A percentile compares a stretch with the other conserved stretches of the same genome.
phyloP scores from a whole-genome alignment of 305 asterid species.

The Plantago lanceolata region DNA sequence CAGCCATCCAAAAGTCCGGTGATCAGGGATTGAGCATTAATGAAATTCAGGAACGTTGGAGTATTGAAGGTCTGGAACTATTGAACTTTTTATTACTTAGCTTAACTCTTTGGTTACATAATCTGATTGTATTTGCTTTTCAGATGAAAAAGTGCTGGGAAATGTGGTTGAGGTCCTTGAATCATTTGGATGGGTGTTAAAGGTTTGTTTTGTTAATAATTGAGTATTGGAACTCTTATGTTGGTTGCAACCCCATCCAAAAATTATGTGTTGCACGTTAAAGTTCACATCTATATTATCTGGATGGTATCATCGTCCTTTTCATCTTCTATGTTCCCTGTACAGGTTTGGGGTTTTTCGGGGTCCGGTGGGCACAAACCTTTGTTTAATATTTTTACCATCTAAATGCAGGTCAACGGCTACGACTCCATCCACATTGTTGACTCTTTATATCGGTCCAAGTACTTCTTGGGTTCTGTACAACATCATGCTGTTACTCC shows the following conservation, averaged over 20 bases:
- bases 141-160: conserved; percentile 59
- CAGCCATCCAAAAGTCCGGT: conserved; percentile 82
- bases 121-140: conserved; percentile 31
- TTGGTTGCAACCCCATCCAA: neutral
- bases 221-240: conserved; percentile 16
- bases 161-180: conserved; percentile 69
- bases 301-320: too few species aligned
- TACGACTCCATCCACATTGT: conserved; percentile 68
- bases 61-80: conserved; percentile 49
- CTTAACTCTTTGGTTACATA: conserved; percentile 12
- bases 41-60: conserved; percentile 52
- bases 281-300: too few species aligned
- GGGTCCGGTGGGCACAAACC: conserved; percentile 14
- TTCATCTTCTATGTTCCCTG: too few species aligned
- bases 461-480: conserved; percentile 66
- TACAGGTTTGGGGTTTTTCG: neutral
- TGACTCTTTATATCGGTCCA: conserved; percentile 71
- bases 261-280: too few species aligned
- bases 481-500: conserved; percentile 29
- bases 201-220: conserved; percentile 50
- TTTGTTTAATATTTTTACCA: too few species aligned
- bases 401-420: conserved; percentile 83
- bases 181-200: conserved; percentile 70
- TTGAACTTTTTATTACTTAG: conserved; percentile 24
- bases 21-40: conserved; percentile 88